Conservation (phyloP, 495 filamentous ascomycete species). For the Penicillium herquei region DNA sequence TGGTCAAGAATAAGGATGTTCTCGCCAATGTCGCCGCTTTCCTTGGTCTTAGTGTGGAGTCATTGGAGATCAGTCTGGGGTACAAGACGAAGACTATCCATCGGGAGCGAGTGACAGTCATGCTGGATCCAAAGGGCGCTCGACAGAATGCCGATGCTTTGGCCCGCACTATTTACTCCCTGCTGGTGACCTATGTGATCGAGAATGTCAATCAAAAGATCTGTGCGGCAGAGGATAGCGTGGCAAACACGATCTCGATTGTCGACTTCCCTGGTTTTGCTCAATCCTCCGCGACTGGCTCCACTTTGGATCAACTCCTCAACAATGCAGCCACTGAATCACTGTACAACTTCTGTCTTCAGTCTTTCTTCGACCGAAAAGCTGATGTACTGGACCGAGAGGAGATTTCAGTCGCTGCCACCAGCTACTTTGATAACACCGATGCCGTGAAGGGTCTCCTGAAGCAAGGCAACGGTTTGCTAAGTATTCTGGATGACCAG, state of each 20-base stretch:
- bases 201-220: conserved; percentile 88
- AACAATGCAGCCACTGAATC: conserved; percentile 92
- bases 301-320: conserved; percentile 85
- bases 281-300: conserved; percentile 76
- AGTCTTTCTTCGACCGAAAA: conserved; percentile 92
- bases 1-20: conserved; percentile 91
- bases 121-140: conserved; percentile 91
- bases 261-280: conserved; percentile 96
- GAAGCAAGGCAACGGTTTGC: conserved; percentile 86
- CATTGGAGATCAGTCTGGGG: conserved; percentile 83
- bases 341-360: conserved; percentile 87
- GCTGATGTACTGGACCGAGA: conserved; percentile 89
- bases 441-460: conserved; percentile 87
- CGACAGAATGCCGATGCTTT: conserved; percentile 90
- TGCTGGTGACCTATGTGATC: conserved; percentile 88
- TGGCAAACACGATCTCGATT: conserved; percentile 90
- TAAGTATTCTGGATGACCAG: conserved; percentile 95
- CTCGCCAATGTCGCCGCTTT: conserved; percentile 85
- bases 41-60: conserved; percentile 73
- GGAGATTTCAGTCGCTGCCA: conserved; percentile 82
- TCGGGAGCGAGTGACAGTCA: conserved; percentile 91
- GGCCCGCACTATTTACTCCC: conserved; percentile 90
- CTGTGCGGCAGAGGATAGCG: conserved; percentile 82
- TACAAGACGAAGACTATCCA: conserved; percentile 96
- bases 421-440: conserved; percentile 95